Conservation (phyloP, 2,329 filamentous ascomycete species). For the Hymenoscyphus repandus region DNA sequence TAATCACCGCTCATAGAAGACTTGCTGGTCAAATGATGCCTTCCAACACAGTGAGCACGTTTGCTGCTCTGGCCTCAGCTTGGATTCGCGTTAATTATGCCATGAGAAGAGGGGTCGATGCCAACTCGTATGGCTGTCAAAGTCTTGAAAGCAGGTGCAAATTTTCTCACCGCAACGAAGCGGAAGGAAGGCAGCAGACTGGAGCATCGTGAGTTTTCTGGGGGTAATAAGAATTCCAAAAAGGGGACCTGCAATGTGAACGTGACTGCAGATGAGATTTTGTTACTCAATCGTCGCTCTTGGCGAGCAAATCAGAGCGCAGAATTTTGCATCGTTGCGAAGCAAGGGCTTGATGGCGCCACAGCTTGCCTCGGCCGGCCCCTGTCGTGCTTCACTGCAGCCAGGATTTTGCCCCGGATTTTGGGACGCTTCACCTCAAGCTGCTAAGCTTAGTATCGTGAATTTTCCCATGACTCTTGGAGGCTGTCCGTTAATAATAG, state of each 20-base stretch:
- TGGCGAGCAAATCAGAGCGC: background rate
- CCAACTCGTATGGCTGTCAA: background rate
- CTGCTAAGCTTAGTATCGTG: constrained; percentile 11
- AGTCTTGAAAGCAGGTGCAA: constrained; percentile 3
- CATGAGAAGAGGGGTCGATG: background rate
- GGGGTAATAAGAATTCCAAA: constrained; percentile 14
- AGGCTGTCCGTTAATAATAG: constrained; percentile 2
- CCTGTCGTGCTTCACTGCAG: background rate
- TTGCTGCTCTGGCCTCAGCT: constrained; percentile 4
- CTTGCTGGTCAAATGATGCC: constrained; percentile 11
- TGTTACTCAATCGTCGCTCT: constrained; percentile 7
- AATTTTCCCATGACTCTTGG: constrained; percentile 6
- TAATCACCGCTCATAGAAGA: no score
- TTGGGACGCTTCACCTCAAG: constrained; percentile 2
- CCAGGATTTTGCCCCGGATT: background rate
- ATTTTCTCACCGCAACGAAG: constrained; percentile 9
- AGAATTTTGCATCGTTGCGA: background rate
- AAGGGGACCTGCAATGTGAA: background rate
- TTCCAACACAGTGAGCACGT: constrained; percentile 20
- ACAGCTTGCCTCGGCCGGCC: background rate
- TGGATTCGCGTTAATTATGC: constrained; percentile 1
- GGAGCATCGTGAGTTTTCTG: constrained; percentile 13
- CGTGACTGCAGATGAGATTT: constrained; percentile 1
- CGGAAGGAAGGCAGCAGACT: constrained; percentile 15
- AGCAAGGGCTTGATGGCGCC: background rate